Conservation (phyloP, 1,139 yeast genomes). For the Geotrichum europaeum region DNA sequence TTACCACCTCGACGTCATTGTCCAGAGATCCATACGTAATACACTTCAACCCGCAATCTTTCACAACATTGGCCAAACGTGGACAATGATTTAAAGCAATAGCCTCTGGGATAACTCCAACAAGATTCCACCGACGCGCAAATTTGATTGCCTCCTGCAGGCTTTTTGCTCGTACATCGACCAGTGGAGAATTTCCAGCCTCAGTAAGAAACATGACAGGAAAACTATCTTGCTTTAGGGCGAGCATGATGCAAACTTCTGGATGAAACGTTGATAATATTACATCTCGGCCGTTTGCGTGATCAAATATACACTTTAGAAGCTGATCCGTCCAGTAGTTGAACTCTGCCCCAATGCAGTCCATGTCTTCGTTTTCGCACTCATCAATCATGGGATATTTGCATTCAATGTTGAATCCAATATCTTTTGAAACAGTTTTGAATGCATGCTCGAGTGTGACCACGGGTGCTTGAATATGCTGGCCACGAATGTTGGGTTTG, state of each 20-base stretch:
- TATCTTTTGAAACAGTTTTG: slow-evolving; percentile 68
- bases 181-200: slow-evolving; percentile 75
- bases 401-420: slow-evolving; percentile 92
- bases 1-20: slow-evolving; percentile 79
- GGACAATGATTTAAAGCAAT: slow-evolving; percentile 81
- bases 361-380: slow-evolving; percentile 83
- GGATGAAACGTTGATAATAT: slow-evolving; percentile 94
- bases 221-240: slow-evolving; percentile 87
- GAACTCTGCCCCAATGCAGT: slow-evolving; percentile 74
- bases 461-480: slow-evolving; percentile 84
- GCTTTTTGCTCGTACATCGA: slow-evolving; percentile 82
- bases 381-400: slow-evolving; percentile 96
- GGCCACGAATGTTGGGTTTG: slow-evolving; percentile 87
- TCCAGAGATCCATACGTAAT: slow-evolving; percentile 86
- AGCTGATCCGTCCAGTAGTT: slow-evolving; percentile 74
- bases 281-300: slow-evolving; percentile 74
- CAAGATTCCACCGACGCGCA: slow-evolving; percentile 83
- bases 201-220: slow-evolving; percentile 78
- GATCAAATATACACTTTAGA: slow-evolving; percentile 70
- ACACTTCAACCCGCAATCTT: slow-evolving; percentile 85
- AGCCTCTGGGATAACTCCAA: slow-evolving; percentile 91
- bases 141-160: slow-evolving; percentile 88
- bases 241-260: slow-evolving; percentile 76
- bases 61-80: slow-evolving; percentile 78
- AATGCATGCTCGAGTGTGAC: slow-evolving; percentile 84